phyloP scores from a whole-genome alignment of 2,329 filamentous ascomycete genomes.

The Trichoderma sp. region DNA sequence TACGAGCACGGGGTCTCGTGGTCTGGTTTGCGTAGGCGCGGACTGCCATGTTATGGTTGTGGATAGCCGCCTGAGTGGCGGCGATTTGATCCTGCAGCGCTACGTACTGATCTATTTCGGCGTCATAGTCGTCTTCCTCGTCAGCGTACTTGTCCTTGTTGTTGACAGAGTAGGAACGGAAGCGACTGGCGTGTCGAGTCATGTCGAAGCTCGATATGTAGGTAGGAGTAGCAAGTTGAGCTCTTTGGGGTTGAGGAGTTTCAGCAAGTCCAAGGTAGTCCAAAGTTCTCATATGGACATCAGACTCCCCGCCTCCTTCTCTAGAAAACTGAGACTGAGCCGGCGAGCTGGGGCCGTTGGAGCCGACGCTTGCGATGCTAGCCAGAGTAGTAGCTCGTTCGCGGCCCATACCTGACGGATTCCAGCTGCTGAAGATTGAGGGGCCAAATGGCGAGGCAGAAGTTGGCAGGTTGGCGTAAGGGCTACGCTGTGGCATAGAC shows the following conservation, averaged over 20 bases:
- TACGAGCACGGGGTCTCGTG: constrained; percentile 83
- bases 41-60: constrained; percentile 89
- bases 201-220: constrained; percentile 77
- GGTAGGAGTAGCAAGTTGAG: constrained; percentile 74
- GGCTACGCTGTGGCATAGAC: constrained; percentile 88
- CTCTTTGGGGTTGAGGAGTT: constrained; percentile 79
- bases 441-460: constrained; percentile 77
- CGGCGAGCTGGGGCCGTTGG: constrained; percentile 87
- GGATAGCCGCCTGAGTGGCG: constrained; percentile 71
- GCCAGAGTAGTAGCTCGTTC: constrained; percentile 85
- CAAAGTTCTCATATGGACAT: constrained; percentile 85
- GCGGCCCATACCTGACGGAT: constrained; percentile 65
- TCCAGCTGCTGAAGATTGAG: constrained; percentile 90
- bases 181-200: constrained; percentile 79
- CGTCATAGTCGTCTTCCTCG: constrained; percentile 76
- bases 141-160: constrained; percentile 97
- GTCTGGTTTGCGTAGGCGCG: constrained; percentile 89
- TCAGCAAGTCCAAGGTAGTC: constrained; percentile 96
- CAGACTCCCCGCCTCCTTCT: constrained; percentile 81
- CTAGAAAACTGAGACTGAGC: constrained; percentile 83
- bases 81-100: constrained; percentile 65
- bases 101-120: constrained; percentile 62
- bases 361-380: constrained; percentile 82
- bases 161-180: constrained; percentile 97
- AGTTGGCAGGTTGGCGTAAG: constrained; percentile 62